Percentiles rank a stretch among this genome's conserved stretches.
These are phyloP conservation scores for Colletotrichum sansevieriae DNA, from an alignment of 2,329 filamentous ascomycete genomes.

Conservation along the genomic window DNA sequence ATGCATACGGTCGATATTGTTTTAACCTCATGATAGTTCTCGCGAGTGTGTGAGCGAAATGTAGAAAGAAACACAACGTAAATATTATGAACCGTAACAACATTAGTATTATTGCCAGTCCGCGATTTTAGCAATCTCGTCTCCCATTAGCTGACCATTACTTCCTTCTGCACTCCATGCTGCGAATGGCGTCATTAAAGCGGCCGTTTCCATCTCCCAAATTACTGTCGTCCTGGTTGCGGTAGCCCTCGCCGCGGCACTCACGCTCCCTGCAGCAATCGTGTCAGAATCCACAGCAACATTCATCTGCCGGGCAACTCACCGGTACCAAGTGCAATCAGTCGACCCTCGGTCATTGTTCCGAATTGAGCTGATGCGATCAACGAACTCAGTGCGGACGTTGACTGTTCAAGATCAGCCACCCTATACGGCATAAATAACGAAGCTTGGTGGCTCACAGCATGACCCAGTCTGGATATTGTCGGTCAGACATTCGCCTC, in stretches of 20 bases:
- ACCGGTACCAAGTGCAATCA: constrained; percentile 21
- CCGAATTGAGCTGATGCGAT: constrained; percentile 18
- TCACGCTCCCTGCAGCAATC: neutral
- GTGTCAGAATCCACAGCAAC: neutral
- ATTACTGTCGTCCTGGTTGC: constrained; percentile 26
- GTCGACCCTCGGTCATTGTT: constrained; percentile 20
- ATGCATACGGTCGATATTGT: no score
- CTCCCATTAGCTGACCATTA: neutral
- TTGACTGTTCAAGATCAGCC: constrained; percentile 1
- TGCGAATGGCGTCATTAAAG: constrained; percentile 29
- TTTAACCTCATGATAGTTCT: no score
- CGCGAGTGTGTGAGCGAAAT: no score
- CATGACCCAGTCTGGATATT: constrained; percentile 13
- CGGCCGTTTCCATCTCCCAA: constrained; percentile 19
- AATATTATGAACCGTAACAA: no score
- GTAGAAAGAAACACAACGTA: no score
- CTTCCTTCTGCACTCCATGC: constrained; percentile 16
- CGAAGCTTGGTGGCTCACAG: neutral
- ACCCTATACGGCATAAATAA: neutral
- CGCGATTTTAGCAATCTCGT: no score
- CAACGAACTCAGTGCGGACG: constrained; percentile 5
- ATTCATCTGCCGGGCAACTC: neutral
- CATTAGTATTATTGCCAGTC: no score
- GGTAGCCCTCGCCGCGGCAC: constrained; percentile 12
- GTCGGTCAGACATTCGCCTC: neutral